Evolutionary conservation across 768 basidiomycete species (phyloP).

Genomic region (Amanita rubescens): DNA sequence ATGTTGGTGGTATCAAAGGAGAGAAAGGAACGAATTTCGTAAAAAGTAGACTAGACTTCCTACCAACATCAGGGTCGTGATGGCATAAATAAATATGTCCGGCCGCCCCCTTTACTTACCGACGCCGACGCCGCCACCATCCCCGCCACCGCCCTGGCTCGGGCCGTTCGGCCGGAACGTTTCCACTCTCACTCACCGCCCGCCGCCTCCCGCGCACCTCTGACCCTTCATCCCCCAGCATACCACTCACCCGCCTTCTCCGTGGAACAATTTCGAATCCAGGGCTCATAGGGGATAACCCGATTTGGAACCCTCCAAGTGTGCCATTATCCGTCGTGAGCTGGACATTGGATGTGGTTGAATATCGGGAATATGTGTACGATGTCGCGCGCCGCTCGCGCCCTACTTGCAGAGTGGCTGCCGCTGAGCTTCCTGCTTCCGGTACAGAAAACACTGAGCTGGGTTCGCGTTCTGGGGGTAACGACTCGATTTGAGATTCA

Average conservation of each 20-base stretch:
- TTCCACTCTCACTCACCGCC: conserved; percentile 48
- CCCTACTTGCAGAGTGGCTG: conserved; percentile 1
- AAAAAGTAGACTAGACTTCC: too few relatives aligned
- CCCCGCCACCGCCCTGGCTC: neutral
- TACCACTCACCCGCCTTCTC: conserved; percentile 41
- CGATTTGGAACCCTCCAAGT: conserved; percentile 63
- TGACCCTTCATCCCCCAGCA: conserved; percentile 22
- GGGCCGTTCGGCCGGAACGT: too few relatives aligned
- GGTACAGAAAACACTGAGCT: neutral
- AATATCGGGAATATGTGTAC: conserved; percentile 4
- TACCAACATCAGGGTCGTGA: neutral
- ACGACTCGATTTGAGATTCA: conserved; percentile 5
- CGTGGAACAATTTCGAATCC: conserved; percentile 65
- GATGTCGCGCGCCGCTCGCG: conserved; percentile 18
- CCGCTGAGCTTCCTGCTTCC: neutral
- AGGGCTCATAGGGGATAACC: conserved; percentile 66
- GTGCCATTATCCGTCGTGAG: neutral
- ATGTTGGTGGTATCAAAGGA: conserved; percentile 11
- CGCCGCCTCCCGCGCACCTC: conserved; percentile 27
- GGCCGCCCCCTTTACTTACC: neutral
- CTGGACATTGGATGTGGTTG: too few relatives aligned
- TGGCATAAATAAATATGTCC: neutral
- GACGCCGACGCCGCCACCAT: conserved; percentile 1
- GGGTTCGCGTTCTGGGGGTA: conserved; percentile 18
- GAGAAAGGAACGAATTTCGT: conserved; percentile 13